Percentiles rank a stretch among this genome's conserved stretches.
Evolutionary conservation across 371 early-diverging fungal genomes (phyloP).

Genomic region (Mucor irregularis): DNA sequence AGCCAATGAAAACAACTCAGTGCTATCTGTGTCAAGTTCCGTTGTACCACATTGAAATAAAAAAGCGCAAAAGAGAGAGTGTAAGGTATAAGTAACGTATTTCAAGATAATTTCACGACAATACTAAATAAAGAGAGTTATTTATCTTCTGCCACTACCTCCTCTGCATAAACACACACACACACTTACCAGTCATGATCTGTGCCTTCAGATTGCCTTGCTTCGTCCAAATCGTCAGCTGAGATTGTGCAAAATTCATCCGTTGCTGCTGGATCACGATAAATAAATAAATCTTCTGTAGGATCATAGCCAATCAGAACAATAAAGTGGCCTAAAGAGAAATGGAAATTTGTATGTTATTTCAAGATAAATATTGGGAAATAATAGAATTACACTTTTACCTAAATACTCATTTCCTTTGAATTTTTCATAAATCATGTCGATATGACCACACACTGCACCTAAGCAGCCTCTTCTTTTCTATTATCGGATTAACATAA

Average conservation of each 20-base stretch:
- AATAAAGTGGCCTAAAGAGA: constrained; percentile 69
- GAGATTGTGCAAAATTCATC: constrained; percentile 63
- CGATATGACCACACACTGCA: constrained; percentile 44
- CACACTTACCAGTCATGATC: constrained; percentile 70
- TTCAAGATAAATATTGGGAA: background rate
- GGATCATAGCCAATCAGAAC: constrained; percentile 72
- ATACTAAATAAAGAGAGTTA: constrained; percentile 8
- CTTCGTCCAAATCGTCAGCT: constrained; percentile 60
- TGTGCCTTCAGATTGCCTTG: constrained; percentile 63
- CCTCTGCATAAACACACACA: background rate
- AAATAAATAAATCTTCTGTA: constrained; percentile 64
- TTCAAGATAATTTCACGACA: constrained; percentile 16
- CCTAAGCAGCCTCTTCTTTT: constrained; percentile 40
- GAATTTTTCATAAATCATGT: constrained; percentile 43
- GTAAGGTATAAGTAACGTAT: background rate
- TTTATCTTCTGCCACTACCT: no score
- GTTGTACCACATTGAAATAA: constrained; percentile 1
- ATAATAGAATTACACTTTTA: constrained; percentile 8
- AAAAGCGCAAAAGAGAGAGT: background rate
- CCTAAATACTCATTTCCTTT: constrained; percentile 55
- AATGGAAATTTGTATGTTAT: no score
- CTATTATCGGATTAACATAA: constrained; percentile 22
- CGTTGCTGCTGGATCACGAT: constrained; percentile 70
- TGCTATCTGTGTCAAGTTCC: constrained; percentile 14
- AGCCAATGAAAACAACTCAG: background rate